Conservation (phyloP, 257 asterid genomes). For the Solanum verrucosum region DNA sequence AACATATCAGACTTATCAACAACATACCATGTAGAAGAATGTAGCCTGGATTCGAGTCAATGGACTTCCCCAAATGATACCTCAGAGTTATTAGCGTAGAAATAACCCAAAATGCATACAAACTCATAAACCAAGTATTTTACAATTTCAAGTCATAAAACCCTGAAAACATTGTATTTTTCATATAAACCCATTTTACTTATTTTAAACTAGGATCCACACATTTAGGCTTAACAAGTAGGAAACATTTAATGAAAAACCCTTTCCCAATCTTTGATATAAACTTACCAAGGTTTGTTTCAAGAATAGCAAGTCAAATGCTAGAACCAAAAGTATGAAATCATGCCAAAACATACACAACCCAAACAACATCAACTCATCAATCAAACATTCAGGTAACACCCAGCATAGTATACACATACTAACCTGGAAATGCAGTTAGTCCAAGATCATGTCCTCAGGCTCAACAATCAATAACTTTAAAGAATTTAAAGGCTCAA, state of each 20-base stretch:
- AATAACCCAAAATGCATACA: neutral
- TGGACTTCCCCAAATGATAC: too few species aligned
- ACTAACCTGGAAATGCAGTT: neutral
- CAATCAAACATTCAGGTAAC: neutral
- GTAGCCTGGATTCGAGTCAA: too few species aligned
- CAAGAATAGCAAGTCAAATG: neutral
- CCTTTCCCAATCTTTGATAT: neutral
- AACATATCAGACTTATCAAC: too few species aligned
- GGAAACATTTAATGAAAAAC: neutral
- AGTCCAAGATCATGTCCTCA: too few species aligned
- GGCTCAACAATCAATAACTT: neutral
- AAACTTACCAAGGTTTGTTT: neutral
- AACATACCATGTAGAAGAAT: too few species aligned
- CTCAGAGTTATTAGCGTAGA: too few species aligned
- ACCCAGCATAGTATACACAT: too few species aligned
- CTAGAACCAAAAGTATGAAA: neutral
- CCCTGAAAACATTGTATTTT: neutral
- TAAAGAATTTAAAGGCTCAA: neutral
- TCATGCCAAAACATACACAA: neutral
- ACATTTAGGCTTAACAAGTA: neutral
- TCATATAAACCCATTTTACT: too few species aligned
- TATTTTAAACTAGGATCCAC: neutral
- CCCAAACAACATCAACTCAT: neutral
- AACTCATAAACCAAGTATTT: neutral
- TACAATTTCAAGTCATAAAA: neutral